Base-by-base conservation (phyloP, 257 asterid species). In the Petunia axillaris region DNA sequence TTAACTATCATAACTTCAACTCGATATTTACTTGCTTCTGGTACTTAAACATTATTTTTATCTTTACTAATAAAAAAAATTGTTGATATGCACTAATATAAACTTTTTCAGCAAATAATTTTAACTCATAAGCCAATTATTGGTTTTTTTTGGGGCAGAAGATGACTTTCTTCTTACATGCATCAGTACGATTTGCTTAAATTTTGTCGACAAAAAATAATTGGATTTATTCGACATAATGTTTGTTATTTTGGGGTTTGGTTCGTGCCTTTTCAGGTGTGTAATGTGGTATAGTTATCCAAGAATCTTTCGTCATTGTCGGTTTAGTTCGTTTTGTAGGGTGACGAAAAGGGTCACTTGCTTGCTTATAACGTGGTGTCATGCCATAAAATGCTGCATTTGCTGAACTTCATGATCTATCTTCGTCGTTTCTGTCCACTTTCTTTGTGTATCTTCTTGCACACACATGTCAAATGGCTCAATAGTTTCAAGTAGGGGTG, bases 311-410 rank as follows among this genome's bases (percentile, higher is more conserved):
- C 60, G 78, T 71, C 67, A 80, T 70, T 81, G 83, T 80, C 80
- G 80, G 83, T 64, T 87, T 78, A 79, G 85, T 86, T 83, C 82
- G 82, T 88, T 88, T 53, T 86, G 91, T 81, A 78, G 85, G 84
- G 86, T 86, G 91, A 88, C 85, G 82, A 83, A 82, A 66, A 7
- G 71, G 13, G 14, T 8, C 41, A 57, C 16, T 78, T 83, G 80
- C 76, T 60, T 86, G 85, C 80, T 62, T 39, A 25, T 25, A 67
- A 25, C 75, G 82, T 84, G 80, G 76, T 46, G 79, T 83, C 79
- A 81, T 46, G 81, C 59, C 66, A 37, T 44, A 63, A 75, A 78
- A 79, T 75, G 55, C 75, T 50, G 35, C 71, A 37, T 40, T 58
- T 55, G 36, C 36, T 52, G 80, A 71, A 67, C 60, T 54, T 50